These are phyloP conservation scores for Beta vulgaris DNA, from an alignment of 148 eudicot genomes.

Conservation along the genomic window DNA sequence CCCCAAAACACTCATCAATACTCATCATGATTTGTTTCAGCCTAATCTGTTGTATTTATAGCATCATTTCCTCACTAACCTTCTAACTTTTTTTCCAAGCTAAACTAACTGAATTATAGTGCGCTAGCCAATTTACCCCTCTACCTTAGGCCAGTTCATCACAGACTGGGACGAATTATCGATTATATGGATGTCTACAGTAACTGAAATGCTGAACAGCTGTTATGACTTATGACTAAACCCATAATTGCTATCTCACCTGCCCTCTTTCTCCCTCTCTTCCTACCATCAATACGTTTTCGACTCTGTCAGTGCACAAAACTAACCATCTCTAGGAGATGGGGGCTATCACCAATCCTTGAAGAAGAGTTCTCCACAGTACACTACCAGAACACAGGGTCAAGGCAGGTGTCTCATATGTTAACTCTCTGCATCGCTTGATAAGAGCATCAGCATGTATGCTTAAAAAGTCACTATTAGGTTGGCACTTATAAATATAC, in stretches of 20 bases:
- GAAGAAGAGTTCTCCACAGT: not conserved
- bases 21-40: too few relatives aligned
- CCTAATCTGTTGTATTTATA: too few relatives aligned
- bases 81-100: too few relatives aligned
- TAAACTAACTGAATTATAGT: too few relatives aligned
- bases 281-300: not conserved
- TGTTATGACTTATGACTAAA: not conserved
- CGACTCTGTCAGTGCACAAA: not conserved
- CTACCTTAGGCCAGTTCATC: too few relatives aligned
- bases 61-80: too few relatives aligned
- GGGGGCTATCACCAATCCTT: not conserved
- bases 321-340: not conserved
- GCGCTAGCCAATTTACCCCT: too few relatives aligned
- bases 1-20: too few relatives aligned
- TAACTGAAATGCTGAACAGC: not conserved
- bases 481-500: not conserved
- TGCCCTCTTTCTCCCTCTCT: not conserved
- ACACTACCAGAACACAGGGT: not conserved
- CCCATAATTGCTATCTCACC: not conserved
- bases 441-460: not conserved
- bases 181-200: not conserved
- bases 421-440: not conserved
- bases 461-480: not conserved
- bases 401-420: not conserved
- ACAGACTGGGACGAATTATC: not conserved